Conservation (phyloP, 2,329 filamentous ascomycete genomes). For the Helotiales sp. region DNA sequence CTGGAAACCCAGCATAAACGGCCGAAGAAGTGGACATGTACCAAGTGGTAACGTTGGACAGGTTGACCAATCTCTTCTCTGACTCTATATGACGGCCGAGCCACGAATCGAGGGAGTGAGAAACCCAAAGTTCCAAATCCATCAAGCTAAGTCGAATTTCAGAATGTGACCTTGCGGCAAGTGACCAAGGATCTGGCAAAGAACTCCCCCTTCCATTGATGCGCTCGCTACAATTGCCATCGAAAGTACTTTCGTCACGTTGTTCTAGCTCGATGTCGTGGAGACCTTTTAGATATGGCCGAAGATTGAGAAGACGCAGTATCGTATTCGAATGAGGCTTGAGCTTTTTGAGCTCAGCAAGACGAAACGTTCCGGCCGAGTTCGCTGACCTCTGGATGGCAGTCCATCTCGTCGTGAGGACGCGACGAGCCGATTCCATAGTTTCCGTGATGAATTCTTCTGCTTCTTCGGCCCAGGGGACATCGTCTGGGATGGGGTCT, state of each 20-base stretch:
- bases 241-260: neutral
- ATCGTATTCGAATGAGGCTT: constrained; percentile 9
- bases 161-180: neutral
- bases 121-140: constrained; percentile 16
- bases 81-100: constrained; percentile 1
- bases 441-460: constrained; percentile 5
- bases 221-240: constrained; percentile 3
- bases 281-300: constrained; percentile 6
- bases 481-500: constrained; percentile 5
- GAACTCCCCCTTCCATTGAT: constrained; percentile 3
- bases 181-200: constrained; percentile 3
- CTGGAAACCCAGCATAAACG: constrained; percentile 43
- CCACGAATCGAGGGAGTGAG: constrained; percentile 7
- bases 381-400: constrained; percentile 5
- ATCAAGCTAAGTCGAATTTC: constrained; percentile 4
- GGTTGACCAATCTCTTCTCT: neutral
- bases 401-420: constrained; percentile 26
- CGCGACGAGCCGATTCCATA: constrained; percentile 18
- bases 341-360: constrained; percentile 11
- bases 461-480: constrained; percentile 9
- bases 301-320: constrained; percentile 10
- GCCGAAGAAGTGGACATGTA: constrained; percentile 36
- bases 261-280: neutral
- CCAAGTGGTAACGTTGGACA: neutral
- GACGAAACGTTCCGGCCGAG: neutral